Evolutionary conservation across 495 filamentous ascomycete genomes (phyloP).

Genomic region (Cenococcum geophilum): DNA sequence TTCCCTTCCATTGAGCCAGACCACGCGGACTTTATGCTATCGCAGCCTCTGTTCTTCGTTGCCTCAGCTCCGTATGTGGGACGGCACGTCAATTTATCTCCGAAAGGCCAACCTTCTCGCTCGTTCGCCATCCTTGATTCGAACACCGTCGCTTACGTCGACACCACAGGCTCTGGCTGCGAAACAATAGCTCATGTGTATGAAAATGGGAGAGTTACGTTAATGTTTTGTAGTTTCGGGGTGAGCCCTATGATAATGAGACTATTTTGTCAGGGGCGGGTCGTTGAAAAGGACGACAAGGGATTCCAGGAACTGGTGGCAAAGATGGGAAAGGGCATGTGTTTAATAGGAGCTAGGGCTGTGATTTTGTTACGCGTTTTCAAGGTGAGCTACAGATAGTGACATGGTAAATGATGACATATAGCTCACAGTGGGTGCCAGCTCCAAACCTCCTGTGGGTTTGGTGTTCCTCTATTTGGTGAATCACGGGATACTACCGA

Average conservation of each 20-base stretch:
- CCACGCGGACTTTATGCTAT: constrained; percentile 10
- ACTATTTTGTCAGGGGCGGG: constrained; percentile 60
- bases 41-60: constrained; percentile 22
- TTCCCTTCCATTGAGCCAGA: constrained; percentile 11
- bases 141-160: constrained; percentile 61
- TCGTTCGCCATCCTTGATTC: constrained; percentile 55
- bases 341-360: constrained; percentile 50
- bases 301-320: constrained; percentile 36
- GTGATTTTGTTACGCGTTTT: constrained; percentile 60
- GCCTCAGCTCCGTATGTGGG: constrained; percentile 13
- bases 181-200: constrained; percentile 70
- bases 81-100: constrained; percentile 16
- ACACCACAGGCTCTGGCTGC: constrained; percentile 61
- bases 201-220: constrained; percentile 67
- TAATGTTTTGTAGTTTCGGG: constrained; percentile 67
- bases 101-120: constrained; percentile 21
- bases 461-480: constrained; percentile 46
- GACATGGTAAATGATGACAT: not conserved
- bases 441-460: constrained; percentile 56
- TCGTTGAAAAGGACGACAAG: constrained; percentile 52
- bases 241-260: constrained; percentile 59
- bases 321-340: constrained; percentile 34
- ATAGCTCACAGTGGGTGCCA: constrained; percentile 22
- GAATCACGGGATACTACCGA: not conserved
- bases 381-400: constrained; percentile 47